phyloP scores from a whole-genome alignment of 306 rosid species.

The Castanea crenata region DNA sequence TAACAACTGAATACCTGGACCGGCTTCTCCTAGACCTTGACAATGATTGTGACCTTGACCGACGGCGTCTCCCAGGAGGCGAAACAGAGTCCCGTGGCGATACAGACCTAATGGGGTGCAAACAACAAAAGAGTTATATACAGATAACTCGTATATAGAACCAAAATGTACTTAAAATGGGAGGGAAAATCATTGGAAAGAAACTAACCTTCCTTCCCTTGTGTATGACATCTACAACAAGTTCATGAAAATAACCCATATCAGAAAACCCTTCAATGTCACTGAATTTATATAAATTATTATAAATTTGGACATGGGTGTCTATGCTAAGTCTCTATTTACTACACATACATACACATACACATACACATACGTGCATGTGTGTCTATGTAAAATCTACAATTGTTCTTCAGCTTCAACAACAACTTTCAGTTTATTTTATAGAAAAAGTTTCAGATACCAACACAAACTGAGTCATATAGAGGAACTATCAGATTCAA shows the following conservation, averaged over 20 bases:
- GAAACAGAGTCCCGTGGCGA: slow-evolving; percentile 31
- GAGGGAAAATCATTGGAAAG: neutral
- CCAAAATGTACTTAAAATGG: neutral
- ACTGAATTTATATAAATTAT: neutral
- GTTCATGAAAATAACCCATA: neutral
- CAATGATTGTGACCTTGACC: slow-evolving; percentile 28
- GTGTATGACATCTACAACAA: slow-evolving; percentile 40
- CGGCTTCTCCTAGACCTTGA: slow-evolving; percentile 44
- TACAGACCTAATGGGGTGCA: slow-evolving; percentile 26
- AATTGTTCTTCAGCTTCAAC: too few species aligned
- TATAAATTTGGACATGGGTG: neutral
- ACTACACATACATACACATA: neutral
- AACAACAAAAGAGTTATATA: slow-evolving; percentile 2
- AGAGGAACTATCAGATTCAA: neutral
- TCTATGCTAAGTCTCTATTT: too few species aligned
- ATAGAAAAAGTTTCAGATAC: too few species aligned
- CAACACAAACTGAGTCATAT: neutral
- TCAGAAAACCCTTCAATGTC: slow-evolving; percentile 23
- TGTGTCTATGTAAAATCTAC: neutral
- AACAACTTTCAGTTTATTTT: too few species aligned
- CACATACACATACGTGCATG: neutral
- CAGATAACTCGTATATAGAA: neutral
- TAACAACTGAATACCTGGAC: slow-evolving; percentile 28
- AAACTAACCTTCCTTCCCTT: slow-evolving; percentile 41
- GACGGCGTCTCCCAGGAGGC: slow-evolving; percentile 39